Evolutionary conservation across 1,139 yeast species (phyloP).

Genomic region (Taiozyma sp.): DNA sequence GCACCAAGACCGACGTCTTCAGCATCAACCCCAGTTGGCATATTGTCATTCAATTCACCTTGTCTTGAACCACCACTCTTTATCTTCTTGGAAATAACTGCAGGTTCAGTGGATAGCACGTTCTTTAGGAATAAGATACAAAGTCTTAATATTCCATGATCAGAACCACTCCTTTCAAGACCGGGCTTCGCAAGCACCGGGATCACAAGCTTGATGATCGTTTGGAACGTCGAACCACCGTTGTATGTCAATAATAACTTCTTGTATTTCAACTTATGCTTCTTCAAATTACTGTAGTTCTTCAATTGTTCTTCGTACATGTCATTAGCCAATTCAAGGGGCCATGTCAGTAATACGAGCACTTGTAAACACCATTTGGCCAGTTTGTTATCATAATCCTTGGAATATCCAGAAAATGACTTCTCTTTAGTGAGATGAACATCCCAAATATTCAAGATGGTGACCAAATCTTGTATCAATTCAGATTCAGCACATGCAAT

Average conservation of each 20-base stretch:
- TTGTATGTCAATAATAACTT: constrained; percentile 54
- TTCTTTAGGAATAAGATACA: constrained; percentile 74
- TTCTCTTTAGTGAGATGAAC: constrained; percentile 27
- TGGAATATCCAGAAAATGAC: constrained; percentile 23
- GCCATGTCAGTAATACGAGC: constrained; percentile 85
- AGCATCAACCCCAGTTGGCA: constrained; percentile 49
- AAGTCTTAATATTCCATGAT: constrained; percentile 65
- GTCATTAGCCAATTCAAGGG: constrained; percentile 52
- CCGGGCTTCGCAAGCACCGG: constrained; percentile 53
- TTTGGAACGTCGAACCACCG: constrained; percentile 58
- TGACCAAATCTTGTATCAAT: constrained; percentile 69
- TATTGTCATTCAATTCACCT: constrained; percentile 30
- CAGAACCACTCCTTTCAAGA: constrained; percentile 60
- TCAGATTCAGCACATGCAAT: constrained; percentile 82
- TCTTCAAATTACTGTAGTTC: constrained; percentile 53
- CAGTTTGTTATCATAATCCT: constrained; percentile 46
- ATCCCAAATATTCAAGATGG: constrained; percentile 77
- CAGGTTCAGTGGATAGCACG: constrained; percentile 68
- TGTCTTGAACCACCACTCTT: constrained; percentile 24
- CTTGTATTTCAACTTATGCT: constrained; percentile 68
- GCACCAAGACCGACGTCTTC: constrained; percentile 68
- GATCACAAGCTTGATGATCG: constrained; percentile 64
- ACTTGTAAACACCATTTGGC: constrained; percentile 72
- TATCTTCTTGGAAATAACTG: constrained; percentile 43
- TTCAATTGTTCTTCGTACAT: constrained; percentile 47